These are phyloP conservation scores for Phylloporus sp. DNA, from an alignment of 768 basidiomycete genomes.

Conservation along the genomic window DNA sequence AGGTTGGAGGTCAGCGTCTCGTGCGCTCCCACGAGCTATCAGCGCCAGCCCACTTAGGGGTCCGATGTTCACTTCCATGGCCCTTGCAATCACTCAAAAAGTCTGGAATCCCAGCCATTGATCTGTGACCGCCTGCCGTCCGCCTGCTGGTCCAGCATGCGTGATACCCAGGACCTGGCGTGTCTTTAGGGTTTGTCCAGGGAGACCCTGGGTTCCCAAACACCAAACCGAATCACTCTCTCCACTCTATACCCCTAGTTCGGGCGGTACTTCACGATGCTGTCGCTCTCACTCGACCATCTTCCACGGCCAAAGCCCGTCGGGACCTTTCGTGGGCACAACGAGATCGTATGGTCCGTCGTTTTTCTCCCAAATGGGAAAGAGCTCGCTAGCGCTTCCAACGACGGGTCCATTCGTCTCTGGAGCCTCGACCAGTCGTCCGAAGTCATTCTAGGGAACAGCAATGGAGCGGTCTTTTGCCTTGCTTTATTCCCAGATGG, in stretches of 20 bases:
- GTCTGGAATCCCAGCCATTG: constrained; percentile 32
- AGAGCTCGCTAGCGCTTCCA: constrained; percentile 25
- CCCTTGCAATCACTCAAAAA: constrained; percentile 26
- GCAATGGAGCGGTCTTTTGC: constrained; percentile 23
- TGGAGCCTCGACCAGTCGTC: constrained; percentile 25
- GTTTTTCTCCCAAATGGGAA: constrained; percentile 26
- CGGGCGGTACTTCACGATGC: constrained; percentile 22
- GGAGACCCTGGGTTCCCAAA: constrained; percentile 23
- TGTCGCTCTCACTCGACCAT: constrained; percentile 31
- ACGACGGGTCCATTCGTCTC: constrained; percentile 29
- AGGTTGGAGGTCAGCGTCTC: constrained; percentile 6
- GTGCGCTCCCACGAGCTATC: constrained; percentile 27
- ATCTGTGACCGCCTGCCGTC: constrained; percentile 31
- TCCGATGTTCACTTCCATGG: constrained; percentile 21
- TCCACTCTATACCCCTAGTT: constrained; percentile 24
- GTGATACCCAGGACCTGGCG: constrained; percentile 27
- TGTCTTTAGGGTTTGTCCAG: constrained; percentile 30
- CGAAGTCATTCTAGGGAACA: constrained; percentile 22
- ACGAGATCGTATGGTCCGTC: constrained; percentile 28
- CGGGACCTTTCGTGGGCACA: constrained; percentile 22
- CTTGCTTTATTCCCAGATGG: constrained; percentile 27
- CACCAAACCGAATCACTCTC: constrained; percentile 20
- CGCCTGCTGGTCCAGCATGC: constrained; percentile 31
- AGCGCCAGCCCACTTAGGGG: constrained; percentile 29
- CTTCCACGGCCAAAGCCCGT: constrained; percentile 23